Base-by-base conservation (phyloP, 495 filamentous ascomycete species). In the Amphirosellinia nigrospora region DNA sequence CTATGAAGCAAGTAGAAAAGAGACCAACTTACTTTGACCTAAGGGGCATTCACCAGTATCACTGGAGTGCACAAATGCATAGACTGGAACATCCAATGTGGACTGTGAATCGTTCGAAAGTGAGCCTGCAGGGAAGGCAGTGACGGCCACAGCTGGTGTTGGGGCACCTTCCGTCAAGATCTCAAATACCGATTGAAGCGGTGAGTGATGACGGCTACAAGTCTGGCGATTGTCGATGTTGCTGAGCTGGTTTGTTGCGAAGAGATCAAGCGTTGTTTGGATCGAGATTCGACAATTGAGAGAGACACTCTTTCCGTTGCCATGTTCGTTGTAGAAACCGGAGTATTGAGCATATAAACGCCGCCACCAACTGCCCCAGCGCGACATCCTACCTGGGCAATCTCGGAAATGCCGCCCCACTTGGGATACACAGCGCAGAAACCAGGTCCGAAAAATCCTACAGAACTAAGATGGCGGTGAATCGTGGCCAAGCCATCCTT, bases 391-490 rank as follows among this genome's bases (percentile, higher is more conserved):
- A 98, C 93, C 76, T 99, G 96, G 23, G 93, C 86, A 69, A 98
- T 89, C 80, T 99, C 96, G n/a, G 94, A 91, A 11, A 89, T 85
- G 69, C 96, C 94, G 26, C 96, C 96, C 90, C 94, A 99, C 81
- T 96, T 97, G 13, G 94, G 90, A 68, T 95, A 83, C 11, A 98
- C 88, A 56, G 91, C 89, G 39, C 93, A 91, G 77, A 98, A 97
- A 6, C 94, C 93, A 64, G 91, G 87, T 0, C 94, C 94, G 72
- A 96, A 93, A 1, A 93, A 77, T 28, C 95, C 94, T 74, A 97
- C 93, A 4, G 94, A 97, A 15, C 89, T 84, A 23, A 98, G 84
- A 81, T 99, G 95, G 55, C 90, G 87, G 73, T 90, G 87, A 62
- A 98, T 91, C 11, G 93, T 79, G 9, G 92, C 91, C 78, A 86